A percentile compares a stretch with the other conserved stretches of the same genome.
Evolutionary conservation across 2,329 filamentous ascomycete species (phyloP).

Genomic region (Pseudogymnoascus sp.): DNA sequence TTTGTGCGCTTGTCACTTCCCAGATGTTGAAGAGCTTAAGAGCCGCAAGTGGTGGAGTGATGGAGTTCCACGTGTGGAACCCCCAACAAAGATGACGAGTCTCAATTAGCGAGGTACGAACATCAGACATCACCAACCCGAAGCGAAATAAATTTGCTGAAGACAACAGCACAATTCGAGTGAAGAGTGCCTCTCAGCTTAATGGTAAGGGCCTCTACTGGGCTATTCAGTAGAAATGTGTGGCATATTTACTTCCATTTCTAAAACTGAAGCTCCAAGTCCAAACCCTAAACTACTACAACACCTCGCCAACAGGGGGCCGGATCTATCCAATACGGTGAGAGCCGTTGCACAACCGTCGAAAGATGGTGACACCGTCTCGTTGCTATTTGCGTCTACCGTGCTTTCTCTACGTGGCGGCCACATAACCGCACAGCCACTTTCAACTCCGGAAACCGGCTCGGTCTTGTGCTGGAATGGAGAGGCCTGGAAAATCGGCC

Average conservation of each 20-base stretch:
- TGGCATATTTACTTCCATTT: constrained; percentile 50
- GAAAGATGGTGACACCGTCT: constrained; percentile 28
- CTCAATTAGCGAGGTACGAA: constrained; percentile 8
- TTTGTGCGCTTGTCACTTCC: constrained; percentile 1
- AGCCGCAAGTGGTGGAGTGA: constrained; percentile 3
- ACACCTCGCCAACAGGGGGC: constrained; percentile 49
- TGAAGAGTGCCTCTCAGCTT: neutral
- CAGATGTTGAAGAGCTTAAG: neutral
- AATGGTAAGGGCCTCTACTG: neutral
- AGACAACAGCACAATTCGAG: neutral
- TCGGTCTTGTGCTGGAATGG: constrained; percentile 93
- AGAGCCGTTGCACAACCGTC: constrained; percentile 1
- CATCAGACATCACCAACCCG: neutral
- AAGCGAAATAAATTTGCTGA: neutral
- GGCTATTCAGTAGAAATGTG: constrained; percentile 41
- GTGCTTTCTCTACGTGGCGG: constrained; percentile 85
- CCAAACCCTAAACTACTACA: constrained; percentile 34
- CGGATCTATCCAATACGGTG: constrained; percentile 35
- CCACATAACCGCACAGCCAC: constrained; percentile 64
- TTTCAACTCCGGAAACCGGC: constrained; percentile 47
- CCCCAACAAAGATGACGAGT: constrained; percentile 7
- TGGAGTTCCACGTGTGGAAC: neutral
- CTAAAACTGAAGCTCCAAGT: constrained; percentile 26
- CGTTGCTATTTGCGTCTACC: constrained; percentile 66
- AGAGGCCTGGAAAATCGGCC: constrained; percentile 76